Percentiles rank a stretch among this genome's conserved stretches.
These are phyloP conservation scores for Mycena amicta DNA, from an alignment of 768 basidiomycete species.

Conservation along the genomic window DNA sequence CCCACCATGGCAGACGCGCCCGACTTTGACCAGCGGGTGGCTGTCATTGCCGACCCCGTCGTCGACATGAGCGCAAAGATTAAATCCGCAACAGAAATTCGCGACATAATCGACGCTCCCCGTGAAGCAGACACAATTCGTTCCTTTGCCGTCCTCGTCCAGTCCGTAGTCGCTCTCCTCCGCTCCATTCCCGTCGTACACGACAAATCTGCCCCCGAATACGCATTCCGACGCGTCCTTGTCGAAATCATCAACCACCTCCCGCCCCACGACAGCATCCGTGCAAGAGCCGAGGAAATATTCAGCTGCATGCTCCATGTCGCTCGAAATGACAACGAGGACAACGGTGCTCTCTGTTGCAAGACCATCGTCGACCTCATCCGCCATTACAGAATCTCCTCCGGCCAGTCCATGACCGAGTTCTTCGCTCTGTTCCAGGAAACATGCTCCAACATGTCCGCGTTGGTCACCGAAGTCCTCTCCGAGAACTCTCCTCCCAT, in stretches of 20 bases:
- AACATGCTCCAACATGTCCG: conserved; percentile 72
- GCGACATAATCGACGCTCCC: conserved; percentile 80
- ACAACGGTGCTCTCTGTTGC: conserved; percentile 87
- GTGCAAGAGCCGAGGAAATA: conserved; percentile 65
- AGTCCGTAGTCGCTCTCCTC: conserved; percentile 71
- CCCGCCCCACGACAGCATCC: conserved; percentile 77
- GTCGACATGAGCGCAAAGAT: conserved; percentile 11
- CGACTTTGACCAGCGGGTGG: conserved; percentile 11
- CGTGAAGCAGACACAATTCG: conserved; percentile 73
- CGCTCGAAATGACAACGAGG: conserved; percentile 91
- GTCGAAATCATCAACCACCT: conserved; percentile 90
- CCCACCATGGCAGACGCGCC: background rate
- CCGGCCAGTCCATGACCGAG: conserved; percentile 73
- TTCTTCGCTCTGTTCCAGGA: conserved; percentile 83
- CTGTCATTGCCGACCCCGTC: conserved; percentile 16
- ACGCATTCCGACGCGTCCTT: conserved; percentile 83
- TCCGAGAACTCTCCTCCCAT: conserved; percentile 60
- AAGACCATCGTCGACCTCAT: conserved; percentile 91
- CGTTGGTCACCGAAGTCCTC: conserved; percentile 74
- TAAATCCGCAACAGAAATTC: conserved; percentile 51
- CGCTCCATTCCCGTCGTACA: conserved; percentile 68
- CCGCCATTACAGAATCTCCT: conserved; percentile 71
- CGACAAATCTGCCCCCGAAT: conserved; percentile 68
- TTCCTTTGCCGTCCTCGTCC: conserved; percentile 72
- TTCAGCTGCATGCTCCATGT: conserved; percentile 83